Base-by-base conservation (phyloP, 2,329 filamentous ascomycete species). In the Curvularia hawaiiensis region DNA sequence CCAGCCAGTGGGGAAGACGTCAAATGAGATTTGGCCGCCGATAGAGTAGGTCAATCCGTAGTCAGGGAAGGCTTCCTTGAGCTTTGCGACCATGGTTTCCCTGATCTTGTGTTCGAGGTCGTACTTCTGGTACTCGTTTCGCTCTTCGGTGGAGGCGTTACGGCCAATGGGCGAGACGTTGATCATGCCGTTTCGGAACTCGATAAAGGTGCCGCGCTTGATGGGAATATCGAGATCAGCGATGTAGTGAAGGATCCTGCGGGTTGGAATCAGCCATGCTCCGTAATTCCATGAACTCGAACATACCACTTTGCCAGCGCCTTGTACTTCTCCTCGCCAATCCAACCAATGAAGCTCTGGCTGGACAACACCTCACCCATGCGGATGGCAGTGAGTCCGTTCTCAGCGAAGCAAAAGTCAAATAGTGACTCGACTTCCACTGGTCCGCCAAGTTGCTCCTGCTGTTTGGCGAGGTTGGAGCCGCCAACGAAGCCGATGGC, bases 391-490 rank as follows among this genome's bases (percentile, higher is more conserved):
- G 90, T 96, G 67, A 99, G 86, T 11, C 95, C 95, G 80, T 99
- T 99, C 82, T 99, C 95, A 58, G 92, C 83, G 82, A 99, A 99
- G 85, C 90, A 95, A 82, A 91, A 99, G 83, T 99, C 95, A 83
- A 99, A 99, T 71, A 98, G 88, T 61, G 86, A 83, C 51, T 88
- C 92, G 60, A 98, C 94, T 67, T 82, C 77, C 67, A 89, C 76
- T 6, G 64, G 50, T 4, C 86, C 84, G 75, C 92, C 92, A 61
- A 98, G 86, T 81, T 98, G 94, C 79, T 98, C 95, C 79, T 98
- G 92, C 80, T 98, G 95, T 83, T 99, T 98, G 76, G 78, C 81
- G 62, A 97, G 86, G 83, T 98, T 90, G 70, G 90, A 95, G 75
- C 95, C 95, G 72, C 95, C 95, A 60, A 98, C 93, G 80, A 87